Evolutionary conservation across 257 asterid genomes (phyloP), one percentile per base, ranked within the genome.

Genomic region (Oldenlandia corymbosa): DNA sequence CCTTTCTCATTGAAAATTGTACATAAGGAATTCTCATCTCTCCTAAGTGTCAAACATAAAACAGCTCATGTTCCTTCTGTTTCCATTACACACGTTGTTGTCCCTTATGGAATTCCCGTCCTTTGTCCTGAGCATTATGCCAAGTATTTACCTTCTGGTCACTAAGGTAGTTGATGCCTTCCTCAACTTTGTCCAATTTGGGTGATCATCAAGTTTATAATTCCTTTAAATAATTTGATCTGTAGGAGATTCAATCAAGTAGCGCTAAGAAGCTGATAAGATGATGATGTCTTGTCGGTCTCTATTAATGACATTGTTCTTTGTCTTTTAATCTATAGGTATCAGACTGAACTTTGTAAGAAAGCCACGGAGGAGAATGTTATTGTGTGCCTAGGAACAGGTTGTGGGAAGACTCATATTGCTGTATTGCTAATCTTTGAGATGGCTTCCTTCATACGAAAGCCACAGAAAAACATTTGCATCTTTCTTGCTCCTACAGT

Each of bases 381-480:
- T 43, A 60, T 90, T 60, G 91, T 84, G 57, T 93, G 79, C 76
- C 71, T 90, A 77, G 97, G 85, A 83, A 93, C 99, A 36, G 99
- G 99, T 20, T 85, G 91, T 73, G 99, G 99, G 66, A 93, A 93
- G 78, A 93, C 99, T 26, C 99, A 84, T 71, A 90, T 93, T 62
- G 99, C 99, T 28, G 78, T 76, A 64, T 82, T 93, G 80, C 90
- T 93, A 71, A 93, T 93, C 21, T 79, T 87, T 64, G 99, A 90
- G 84, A 93, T 93, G 99, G 74, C 90, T 2, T 88, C 84, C 81
- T 81, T 85, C 48, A 87, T 93, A 62, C 82, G 75, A 82, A 90
- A 84, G 76, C 96, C 99, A 71, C 92, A 87, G 73, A 90, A 87
- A 82, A 75, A 75, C 71, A 70, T 84, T 63, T 93, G 97, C 78